Conservation (phyloP, 176 grass and related monocot genomes). For the Saccharum officinarum region DNA sequence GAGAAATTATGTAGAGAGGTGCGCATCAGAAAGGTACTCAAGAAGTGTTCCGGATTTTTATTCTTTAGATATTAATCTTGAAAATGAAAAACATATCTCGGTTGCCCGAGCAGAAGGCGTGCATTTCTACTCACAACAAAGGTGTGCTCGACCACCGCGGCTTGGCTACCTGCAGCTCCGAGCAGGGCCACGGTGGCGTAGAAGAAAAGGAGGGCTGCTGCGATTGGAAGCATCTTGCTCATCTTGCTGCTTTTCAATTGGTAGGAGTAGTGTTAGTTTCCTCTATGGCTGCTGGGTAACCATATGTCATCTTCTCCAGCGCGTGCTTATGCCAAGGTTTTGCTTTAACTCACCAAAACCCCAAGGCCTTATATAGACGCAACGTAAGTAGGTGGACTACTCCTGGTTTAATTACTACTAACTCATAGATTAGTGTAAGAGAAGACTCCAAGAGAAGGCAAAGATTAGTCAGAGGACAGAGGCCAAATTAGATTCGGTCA, state of each 20-base stretch:
- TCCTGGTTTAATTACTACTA: not conserved
- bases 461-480: not conserved
- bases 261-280: not conserved
- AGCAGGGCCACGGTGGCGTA: not conserved
- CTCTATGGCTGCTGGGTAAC: not conserved
- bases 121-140: constrained; percentile 25
- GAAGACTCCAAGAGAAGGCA: not conserved
- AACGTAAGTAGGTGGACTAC: not conserved
- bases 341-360: not conserved
- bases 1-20: not conserved
- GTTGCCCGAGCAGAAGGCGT: not conserved
- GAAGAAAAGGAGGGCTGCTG: not conserved
- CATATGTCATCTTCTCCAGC: not conserved
- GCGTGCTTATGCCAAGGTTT: not conserved
- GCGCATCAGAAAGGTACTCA: too few relatives aligned
- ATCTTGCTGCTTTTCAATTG: not conserved
- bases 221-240: not conserved
- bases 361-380: not conserved
- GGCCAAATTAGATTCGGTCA: not conserved
- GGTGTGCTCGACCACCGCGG: constrained; percentile 22
- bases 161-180: not conserved
- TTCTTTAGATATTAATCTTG: not conserved
- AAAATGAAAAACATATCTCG: not conserved
- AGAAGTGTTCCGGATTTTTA: too few relatives aligned
- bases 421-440: not conserved